phyloP scores from a whole-genome alignment of 495 filamentous ascomycete genomes.

The Bacidia gigantensis region DNA sequence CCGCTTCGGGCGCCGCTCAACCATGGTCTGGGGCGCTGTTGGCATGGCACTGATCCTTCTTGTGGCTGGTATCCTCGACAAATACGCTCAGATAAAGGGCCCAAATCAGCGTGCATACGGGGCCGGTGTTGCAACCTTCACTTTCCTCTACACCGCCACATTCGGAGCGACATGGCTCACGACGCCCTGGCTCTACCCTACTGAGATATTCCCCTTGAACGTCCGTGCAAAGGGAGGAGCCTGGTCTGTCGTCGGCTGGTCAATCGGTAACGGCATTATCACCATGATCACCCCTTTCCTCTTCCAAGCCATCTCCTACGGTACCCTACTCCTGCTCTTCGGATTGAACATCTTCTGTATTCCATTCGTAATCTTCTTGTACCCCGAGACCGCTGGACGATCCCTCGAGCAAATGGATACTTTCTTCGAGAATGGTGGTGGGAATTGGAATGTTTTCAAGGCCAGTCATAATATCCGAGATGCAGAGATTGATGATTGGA shows the following conservation, averaged over 20 bases:
- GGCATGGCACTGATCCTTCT: constrained; percentile 25
- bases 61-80: constrained; percentile 19
- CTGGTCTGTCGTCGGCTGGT: constrained; percentile 44
- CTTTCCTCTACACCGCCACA: constrained; percentile 39
- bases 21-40: constrained; percentile 34
- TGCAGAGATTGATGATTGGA: constrained; percentile 17
- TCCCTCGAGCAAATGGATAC: constrained; percentile 46
- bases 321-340: constrained; percentile 40
- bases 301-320: constrained; percentile 29
- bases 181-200: constrained; percentile 38
- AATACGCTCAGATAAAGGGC: constrained; percentile 15
- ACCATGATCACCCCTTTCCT: constrained; percentile 41
- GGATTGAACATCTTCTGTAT: constrained; percentile 41
- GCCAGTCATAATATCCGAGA: constrained; percentile 17
- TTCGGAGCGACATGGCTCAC: constrained; percentile 45
- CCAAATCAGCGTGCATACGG: constrained; percentile 18
- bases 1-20: constrained; percentile 20
- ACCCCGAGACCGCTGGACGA: constrained; percentile 43
- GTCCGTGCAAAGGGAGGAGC: constrained; percentile 42
- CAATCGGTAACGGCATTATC: constrained; percentile 41
- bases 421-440: constrained; percentile 30
- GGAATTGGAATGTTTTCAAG: constrained; percentile 20
- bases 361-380: constrained; percentile 40
- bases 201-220: constrained; percentile 39
- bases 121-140: constrained; percentile 35